A percentile compares a stretch with the other conserved stretches of the same genome.
phyloP scores from a whole-genome alignment of 371 early-diverging fungal species.

The Conidiobolus coronatus region DNA sequence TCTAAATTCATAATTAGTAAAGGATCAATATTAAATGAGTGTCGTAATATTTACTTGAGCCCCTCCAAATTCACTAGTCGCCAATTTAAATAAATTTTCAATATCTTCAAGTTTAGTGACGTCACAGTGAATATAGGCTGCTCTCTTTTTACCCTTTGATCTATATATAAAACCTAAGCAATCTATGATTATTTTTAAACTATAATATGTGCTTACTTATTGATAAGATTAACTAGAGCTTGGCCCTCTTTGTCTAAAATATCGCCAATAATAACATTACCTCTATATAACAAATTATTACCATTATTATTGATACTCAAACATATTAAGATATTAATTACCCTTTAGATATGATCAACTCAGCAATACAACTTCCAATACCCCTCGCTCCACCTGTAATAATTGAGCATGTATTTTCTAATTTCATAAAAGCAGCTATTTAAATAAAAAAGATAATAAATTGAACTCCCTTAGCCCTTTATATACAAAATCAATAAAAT shows the following conservation, averaged over 20 bases:
- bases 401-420: neutral
- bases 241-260: neutral
- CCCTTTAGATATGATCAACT: neutral
- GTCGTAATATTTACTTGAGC: neutral
- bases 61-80: neutral
- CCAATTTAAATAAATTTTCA: neutral
- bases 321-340: neutral
- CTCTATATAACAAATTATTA: neutral
- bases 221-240: neutral
- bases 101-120: neutral
- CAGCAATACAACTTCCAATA: neutral
- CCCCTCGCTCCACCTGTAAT: neutral
- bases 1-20: neutral
- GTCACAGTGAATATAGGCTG: neutral
- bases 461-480: no score
- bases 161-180: neutral
- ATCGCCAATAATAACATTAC: neutral
- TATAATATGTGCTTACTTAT: neutral
- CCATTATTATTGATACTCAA: neutral
- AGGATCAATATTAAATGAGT: neutral
- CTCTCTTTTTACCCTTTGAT: neutral
- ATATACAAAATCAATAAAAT: no score
- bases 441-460: no score
- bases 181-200: no score
- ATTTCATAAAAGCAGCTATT: neutral